Conservation (phyloP, 352 stramenopile species). For the Globisporangium mamillatum region DNA sequence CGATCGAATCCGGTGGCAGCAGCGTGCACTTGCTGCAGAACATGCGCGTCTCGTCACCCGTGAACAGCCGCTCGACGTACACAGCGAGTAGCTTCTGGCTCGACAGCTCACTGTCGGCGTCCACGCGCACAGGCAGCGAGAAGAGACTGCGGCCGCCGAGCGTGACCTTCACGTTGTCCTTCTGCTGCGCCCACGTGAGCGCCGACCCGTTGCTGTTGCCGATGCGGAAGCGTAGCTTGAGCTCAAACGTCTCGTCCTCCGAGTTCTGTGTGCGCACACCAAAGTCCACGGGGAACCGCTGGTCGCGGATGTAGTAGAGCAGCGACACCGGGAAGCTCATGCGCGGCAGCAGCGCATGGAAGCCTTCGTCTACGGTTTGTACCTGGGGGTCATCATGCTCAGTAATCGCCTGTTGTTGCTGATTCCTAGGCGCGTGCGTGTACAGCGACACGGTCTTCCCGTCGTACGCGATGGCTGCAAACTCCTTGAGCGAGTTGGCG, state of each 20-base stretch:
- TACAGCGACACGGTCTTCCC: constrained; percentile 63
- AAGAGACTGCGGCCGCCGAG: constrained; percentile 66
- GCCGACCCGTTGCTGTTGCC: constrained; percentile 39
- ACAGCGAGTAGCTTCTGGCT: constrained; percentile 48
- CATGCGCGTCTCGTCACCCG: constrained; percentile 74
- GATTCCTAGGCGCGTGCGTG: constrained; percentile 27
- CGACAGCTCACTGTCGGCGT: constrained; percentile 22
- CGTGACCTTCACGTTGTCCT: constrained; percentile 58
- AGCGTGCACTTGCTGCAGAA: constrained; percentile 79
- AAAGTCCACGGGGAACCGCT: constrained; percentile 74
- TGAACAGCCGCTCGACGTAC: constrained; percentile 71
- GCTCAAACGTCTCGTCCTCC: constrained; percentile 26
- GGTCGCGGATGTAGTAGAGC: constrained; percentile 73
- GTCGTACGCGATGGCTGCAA: constrained; percentile 55
- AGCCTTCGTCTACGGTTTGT: neutral
- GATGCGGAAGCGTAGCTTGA: constrained; percentile 50
- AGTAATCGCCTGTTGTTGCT: neutral
- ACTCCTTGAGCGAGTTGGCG: constrained; percentile 36
- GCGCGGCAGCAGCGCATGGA: constrained; percentile 24
- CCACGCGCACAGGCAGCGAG: constrained; percentile 50
- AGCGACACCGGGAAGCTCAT: constrained; percentile 74
- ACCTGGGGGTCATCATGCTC: constrained; percentile 2
- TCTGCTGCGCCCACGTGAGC: constrained; percentile 54
- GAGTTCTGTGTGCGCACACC: constrained; percentile 27
- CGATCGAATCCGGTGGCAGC: constrained; percentile 47